Conservation (phyloP, 768 basidiomycete species). For the Strobilomyces dryophilus region DNA sequence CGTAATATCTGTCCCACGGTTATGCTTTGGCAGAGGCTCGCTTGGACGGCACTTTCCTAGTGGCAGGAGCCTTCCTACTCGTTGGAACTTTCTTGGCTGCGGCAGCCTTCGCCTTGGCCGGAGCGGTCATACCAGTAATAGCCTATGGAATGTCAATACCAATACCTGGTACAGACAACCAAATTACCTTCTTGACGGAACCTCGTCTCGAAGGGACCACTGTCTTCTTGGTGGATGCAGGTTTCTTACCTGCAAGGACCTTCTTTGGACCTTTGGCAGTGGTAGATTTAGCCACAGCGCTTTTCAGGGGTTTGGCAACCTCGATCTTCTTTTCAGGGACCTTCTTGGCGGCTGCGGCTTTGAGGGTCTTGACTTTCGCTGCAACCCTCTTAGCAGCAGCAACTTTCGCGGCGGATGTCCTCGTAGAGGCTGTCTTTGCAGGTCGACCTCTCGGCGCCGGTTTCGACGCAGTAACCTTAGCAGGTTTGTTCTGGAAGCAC, state of each 20-base stretch:
- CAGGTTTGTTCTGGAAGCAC: slow-evolving; percentile 25
- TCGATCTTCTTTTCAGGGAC: slow-evolving; percentile 30
- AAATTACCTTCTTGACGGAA: slow-evolving; percentile 58
- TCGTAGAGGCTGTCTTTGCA: slow-evolving; percentile 26
- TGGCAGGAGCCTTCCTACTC: slow-evolving; percentile 23
- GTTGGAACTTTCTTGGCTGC: slow-evolving; percentile 33
- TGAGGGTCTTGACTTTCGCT: slow-evolving; percentile 37
- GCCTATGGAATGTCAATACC: slow-evolving; percentile 34
- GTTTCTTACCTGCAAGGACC: slow-evolving; percentile 30
- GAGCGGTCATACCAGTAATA: slow-evolving; percentile 45
- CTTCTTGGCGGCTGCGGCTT: slow-evolving; percentile 41
- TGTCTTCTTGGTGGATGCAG: slow-evolving; percentile 37
- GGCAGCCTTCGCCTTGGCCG: slow-evolving; percentile 31
- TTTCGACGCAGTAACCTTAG: slow-evolving; percentile 31
- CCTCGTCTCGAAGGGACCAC: slow-evolving; percentile 44
- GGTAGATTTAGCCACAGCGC: slow-evolving; percentile 13
- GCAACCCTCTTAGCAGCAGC: slow-evolving; percentile 22
- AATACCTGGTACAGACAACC: background rate
- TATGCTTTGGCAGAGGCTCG: slow-evolving; percentile 14
- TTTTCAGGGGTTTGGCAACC: slow-evolving; percentile 33
- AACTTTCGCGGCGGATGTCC: slow-evolving; percentile 22
- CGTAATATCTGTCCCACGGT: slow-evolving; percentile 3
- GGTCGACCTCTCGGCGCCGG: slow-evolving; percentile 21
- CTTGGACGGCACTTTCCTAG: slow-evolving; percentile 24
- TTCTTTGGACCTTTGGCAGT: slow-evolving; percentile 30